phyloP scores from a whole-genome alignment of 2,329 filamentous ascomycete genomes.

The Botrytis fragariae region DNA sequence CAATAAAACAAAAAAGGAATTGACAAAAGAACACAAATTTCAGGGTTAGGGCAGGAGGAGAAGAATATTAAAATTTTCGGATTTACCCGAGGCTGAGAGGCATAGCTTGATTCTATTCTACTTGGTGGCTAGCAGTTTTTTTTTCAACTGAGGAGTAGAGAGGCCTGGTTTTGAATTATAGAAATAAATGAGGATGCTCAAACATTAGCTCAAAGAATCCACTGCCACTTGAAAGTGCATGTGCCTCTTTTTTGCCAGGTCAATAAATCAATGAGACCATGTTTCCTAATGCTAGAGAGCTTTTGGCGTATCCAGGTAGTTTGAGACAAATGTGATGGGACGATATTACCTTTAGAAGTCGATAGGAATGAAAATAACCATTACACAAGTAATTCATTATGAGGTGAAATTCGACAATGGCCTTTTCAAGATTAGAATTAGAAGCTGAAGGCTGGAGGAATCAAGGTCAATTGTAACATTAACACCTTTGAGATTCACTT shows the following conservation, averaged over 20 bases:
- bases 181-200: background rate
- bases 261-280: background rate
- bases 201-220: too few relatives aligned
- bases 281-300: background rate
- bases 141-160: background rate
- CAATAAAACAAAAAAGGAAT: background rate
- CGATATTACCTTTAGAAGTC: too few relatives aligned
- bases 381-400: background rate
- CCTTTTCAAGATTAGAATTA: accelerated
- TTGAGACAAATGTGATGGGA: background rate
- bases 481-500: background rate
- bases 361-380: too few relatives aligned
- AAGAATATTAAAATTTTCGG: background rate
- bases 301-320: accelerated
- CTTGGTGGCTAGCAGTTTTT: background rate
- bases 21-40: too few relatives aligned
- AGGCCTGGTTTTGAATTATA: too few relatives aligned
- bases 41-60: background rate
- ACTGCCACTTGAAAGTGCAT: background rate
- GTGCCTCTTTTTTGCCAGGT: background rate
- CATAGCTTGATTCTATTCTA: background rate
- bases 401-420: background rate
- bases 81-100: background rate
- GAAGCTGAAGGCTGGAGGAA: background rate
- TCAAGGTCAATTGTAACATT: too few relatives aligned